Base-by-base conservation (phyloP, 1,284 basidiomycete genomes). In the Stereum hirsutum region DNA sequence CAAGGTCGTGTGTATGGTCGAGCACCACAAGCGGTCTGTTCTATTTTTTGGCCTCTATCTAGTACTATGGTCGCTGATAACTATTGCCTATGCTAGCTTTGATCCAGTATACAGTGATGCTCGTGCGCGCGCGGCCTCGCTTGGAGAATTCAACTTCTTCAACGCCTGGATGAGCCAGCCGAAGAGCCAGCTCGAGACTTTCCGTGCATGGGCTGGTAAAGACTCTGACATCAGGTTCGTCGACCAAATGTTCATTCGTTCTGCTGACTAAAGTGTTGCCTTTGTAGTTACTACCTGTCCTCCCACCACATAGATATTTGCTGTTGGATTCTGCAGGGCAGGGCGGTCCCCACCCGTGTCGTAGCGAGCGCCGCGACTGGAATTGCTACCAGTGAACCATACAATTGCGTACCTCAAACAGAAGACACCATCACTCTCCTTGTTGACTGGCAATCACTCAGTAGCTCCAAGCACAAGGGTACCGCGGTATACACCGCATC, bases 101-200 rank as follows among this genome's bases (percentile, higher is more conserved):
- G 92, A 96, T 62, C 92, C 92, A 3, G 91, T 87, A 3, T 95
- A 96, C 68, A 87, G 86, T 52, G 92, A 96, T 61, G 92, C 90
- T 24, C 76, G 76, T 57, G 83, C 78, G 6, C 75, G 85, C 44
- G 81, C 89, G 12, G 74, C 74, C 27, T 68, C 75, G 20, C 72
- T 95, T 39, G 92, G 92, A 36, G 88, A 94, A 59, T 91, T 94
- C 66, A 93, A 92, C 66, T 96, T 92, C 64, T 87, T 87, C 69
- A 85, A 68, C 51, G 83, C 85, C 38, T 88, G 84, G 85, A 96
- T 96, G 92, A 90, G 87, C 55, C 92, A 95, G 61, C 92, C 92
- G 38, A 96, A 96, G 68, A 84, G 78, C 57, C 92, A 96, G 65
- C 73, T 96, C 23, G 88, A 91, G 63, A 94, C 91, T 0, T 95